Percentiles rank a stretch among this genome's conserved stretches.
phyloP scores from a whole-genome alignment of 2,329 filamentous ascomycete genomes.

The Tolypocladium paradoxum region DNA sequence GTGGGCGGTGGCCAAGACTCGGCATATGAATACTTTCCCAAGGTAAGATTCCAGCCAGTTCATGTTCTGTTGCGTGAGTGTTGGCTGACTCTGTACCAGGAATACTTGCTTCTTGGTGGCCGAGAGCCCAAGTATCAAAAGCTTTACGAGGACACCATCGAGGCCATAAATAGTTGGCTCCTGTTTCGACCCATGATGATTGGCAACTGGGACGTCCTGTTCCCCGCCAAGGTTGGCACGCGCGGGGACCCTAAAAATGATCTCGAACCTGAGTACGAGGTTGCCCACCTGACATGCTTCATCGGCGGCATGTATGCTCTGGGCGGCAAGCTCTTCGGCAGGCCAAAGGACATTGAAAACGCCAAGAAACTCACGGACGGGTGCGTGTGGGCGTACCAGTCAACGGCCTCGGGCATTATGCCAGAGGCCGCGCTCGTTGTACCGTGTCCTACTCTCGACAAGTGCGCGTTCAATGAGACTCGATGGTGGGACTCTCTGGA shows the following conservation, averaged over 20 bases:
- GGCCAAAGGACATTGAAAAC: conserved; percentile 49
- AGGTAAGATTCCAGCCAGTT: conserved; percentile 25
- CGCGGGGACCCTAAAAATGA: conserved; percentile 29
- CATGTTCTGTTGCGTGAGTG: conserved; percentile 8
- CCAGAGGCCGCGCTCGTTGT: conserved; percentile 37
- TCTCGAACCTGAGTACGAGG: conserved; percentile 43
- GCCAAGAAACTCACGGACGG: conserved; percentile 55
- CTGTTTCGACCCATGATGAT: conserved; percentile 69
- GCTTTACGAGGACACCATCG: conserved; percentile 59
- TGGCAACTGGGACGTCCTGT: conserved; percentile 57
- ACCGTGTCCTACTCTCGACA: conserved; percentile 34
- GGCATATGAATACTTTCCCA: conserved; percentile 62
- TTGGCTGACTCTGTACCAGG: conserved; percentile 29
- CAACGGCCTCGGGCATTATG: conserved; percentile 52
- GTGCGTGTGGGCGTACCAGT: conserved; percentile 59
- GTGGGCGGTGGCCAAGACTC: conserved; percentile 60
- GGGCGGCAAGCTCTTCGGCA: conserved; percentile 50
- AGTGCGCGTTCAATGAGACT: conserved; percentile 41
- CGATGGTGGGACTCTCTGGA: conserved; percentile 39
- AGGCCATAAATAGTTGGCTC: conserved; percentile 60
- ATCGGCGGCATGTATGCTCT: conserved; percentile 60
- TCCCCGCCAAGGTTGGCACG: conserved; percentile 53
- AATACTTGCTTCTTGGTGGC: conserved; percentile 66
- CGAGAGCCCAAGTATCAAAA: conserved; percentile 59
- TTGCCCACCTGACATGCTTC: conserved; percentile 56